phyloP scores from a whole-genome alignment of 1,284 basidiomycete species.

The Microbotryum lychnidis-dioicae region DNA sequence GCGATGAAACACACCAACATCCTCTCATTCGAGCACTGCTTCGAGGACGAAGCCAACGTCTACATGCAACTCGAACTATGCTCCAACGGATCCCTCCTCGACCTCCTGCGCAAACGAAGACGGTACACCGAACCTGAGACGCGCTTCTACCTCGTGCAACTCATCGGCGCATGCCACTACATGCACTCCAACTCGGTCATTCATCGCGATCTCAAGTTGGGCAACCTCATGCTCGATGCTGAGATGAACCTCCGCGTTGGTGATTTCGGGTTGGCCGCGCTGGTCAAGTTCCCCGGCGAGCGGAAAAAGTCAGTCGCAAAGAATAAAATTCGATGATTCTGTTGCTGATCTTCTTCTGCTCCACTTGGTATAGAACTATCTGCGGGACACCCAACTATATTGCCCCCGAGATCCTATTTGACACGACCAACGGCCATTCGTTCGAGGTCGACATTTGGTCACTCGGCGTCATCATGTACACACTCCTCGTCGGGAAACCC shows the following conservation, averaged over 20 bases:
- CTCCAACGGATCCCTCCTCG: constrained; percentile 73
- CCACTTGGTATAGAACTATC: constrained; percentile 55
- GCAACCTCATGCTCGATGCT: constrained; percentile 85
- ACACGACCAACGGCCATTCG: constrained; percentile 89
- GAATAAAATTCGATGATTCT: not conserved
- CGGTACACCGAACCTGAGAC: constrained; percentile 88
- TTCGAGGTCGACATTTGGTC: constrained; percentile 99
- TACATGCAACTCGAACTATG: constrained; percentile 96
- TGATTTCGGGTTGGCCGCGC: constrained; percentile 92
- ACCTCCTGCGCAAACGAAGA: constrained; percentile 78
- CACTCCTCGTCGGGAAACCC: constrained; percentile 82
- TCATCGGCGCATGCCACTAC: constrained; percentile 90
- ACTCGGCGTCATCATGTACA: constrained; percentile 94
- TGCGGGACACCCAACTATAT: constrained; percentile 99
- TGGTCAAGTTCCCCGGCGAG: constrained; percentile 93
- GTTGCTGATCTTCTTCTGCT: not conserved
- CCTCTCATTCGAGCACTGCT: constrained; percentile 85
- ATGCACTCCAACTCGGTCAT: constrained; percentile 91
- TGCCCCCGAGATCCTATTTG: constrained; percentile 93
- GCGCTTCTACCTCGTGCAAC: constrained; percentile 84
- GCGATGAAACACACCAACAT: constrained; percentile 88
- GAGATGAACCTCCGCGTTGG: constrained; percentile 95
- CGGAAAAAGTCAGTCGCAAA: constrained; percentile 64
- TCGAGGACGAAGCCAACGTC: constrained; percentile 90
- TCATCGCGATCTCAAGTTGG: constrained; percentile 90